Percentiles rank a stretch among this genome's conserved stretches.
phyloP scores from a whole-genome alignment of 176 grass and related monocot genomes.

The Aegilops umbellulata region DNA sequence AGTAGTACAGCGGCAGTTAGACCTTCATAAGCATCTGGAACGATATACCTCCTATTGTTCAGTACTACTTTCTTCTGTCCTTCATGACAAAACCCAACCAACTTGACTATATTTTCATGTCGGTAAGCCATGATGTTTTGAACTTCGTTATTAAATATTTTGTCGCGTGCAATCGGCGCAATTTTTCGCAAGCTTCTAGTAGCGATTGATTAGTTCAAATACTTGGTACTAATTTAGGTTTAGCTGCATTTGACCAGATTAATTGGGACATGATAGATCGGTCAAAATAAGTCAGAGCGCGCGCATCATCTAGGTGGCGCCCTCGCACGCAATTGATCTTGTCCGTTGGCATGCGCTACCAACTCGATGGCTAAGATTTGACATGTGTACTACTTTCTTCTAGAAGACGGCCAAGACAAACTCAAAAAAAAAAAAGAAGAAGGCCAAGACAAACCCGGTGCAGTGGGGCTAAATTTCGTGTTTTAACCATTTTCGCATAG shows the following conservation, averaged over 20 bases:
- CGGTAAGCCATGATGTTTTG: slow-evolving; percentile 17
- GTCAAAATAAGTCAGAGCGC: background rate
- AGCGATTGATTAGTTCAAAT: no score
- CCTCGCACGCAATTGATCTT: no score
- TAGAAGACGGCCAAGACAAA: no score
- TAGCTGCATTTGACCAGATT: background rate
- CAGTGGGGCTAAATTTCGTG: no score
- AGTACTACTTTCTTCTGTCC: slow-evolving; percentile 31
- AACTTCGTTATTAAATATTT: slow-evolving; percentile 18
- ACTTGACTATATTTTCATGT: slow-evolving; percentile 15
- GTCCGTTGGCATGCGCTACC: no score
- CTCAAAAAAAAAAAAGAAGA: no score
- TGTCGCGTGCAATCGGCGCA: background rate
- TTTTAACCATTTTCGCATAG: no score
- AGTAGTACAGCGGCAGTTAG: background rate
- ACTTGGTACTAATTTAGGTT: no score
- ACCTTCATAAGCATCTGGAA: slow-evolving; percentile 14
- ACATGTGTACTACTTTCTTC: no score
- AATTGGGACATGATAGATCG: background rate
- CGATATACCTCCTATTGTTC: slow-evolving; percentile 25
- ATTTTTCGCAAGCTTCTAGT: slow-evolving; percentile 20
- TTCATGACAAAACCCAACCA: slow-evolving; percentile 27
- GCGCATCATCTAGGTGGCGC: background rate
- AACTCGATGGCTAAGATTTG: no score
- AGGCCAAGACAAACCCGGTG: no score